Conservation (phyloP, 371 early-diverging fungal genomes). For the Rhizopus sp. region DNA sequence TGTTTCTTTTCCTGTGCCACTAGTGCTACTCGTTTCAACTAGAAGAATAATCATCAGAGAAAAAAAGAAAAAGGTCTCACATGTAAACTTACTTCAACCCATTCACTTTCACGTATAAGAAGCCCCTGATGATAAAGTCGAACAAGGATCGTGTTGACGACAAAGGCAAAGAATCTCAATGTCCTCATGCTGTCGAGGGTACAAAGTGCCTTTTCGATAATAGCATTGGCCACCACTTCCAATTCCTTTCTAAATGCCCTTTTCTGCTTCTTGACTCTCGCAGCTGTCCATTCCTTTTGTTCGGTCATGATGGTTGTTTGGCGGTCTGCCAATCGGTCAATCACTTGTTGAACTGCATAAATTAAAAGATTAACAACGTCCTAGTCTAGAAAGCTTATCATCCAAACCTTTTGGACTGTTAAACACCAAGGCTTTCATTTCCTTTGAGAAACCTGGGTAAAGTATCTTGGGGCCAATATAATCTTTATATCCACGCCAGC, state of each 20-base stretch:
- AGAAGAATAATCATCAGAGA: background rate
- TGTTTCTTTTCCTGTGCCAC: constrained; percentile 68
- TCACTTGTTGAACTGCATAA: constrained; percentile 41
- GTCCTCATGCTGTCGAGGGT: constrained; percentile 67
- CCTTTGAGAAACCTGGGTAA: constrained; percentile 65
- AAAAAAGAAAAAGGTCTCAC: background rate
- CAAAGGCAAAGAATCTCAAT: constrained; percentile 69
- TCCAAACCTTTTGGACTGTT: constrained; percentile 45
- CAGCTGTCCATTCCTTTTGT: constrained; percentile 25
- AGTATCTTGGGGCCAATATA: constrained; percentile 78
- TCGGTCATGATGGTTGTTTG: constrained; percentile 44
- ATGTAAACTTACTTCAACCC: constrained; percentile 59
- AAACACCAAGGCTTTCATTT: constrained; percentile 62
- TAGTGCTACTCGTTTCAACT: constrained; percentile 68
- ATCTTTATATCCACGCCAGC: constrained; percentile 80
- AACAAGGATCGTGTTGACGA: constrained; percentile 74
- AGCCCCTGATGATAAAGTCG: constrained; percentile 85
- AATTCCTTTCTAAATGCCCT: constrained; percentile 53
- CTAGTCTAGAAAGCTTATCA: background rate
- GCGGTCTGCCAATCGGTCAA: constrained; percentile 47
- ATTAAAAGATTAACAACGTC: background rate
- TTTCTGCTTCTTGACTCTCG: constrained; percentile 30
- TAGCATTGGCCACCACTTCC: constrained; percentile 56
- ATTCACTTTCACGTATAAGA: constrained; percentile 82
- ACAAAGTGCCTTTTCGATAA: constrained; percentile 70